Evolutionary conservation across 2,329 filamentous ascomycete species (phyloP).

Genomic region (Xylariaceae sp.): DNA sequence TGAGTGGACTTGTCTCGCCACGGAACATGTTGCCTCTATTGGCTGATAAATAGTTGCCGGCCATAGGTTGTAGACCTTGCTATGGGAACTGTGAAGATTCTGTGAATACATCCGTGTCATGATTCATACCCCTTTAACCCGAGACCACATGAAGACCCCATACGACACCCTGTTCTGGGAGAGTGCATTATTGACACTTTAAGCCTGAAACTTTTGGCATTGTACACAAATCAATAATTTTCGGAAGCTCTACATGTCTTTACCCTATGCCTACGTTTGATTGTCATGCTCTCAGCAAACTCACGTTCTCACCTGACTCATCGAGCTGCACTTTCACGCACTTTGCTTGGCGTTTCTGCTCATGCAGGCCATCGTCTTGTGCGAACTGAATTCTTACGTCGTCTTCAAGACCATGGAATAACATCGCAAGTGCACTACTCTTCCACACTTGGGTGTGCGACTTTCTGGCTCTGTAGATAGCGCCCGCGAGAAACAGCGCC

Average conservation of each 20-base stretch:
- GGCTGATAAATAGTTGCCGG: slow-evolving; percentile 1
- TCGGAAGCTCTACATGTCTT: no score
- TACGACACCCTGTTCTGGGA: no score
- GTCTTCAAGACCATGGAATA: slow-evolving; percentile 41
- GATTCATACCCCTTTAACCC: background rate
- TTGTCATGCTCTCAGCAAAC: slow-evolving; percentile 7
- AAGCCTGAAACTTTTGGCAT: no score
- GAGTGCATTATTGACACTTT: no score
- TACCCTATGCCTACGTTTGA: no score
- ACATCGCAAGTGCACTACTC: slow-evolving; percentile 39
- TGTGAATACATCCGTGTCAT: background rate
- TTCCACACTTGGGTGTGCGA: slow-evolving; percentile 38
- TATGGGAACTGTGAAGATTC: no score
- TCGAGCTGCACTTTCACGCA: slow-evolving; percentile 33
- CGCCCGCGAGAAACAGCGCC: slow-evolving; percentile 34
- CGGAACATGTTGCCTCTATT: slow-evolving; percentile 46
- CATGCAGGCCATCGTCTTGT: slow-evolving; percentile 19
- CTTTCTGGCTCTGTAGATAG: slow-evolving; percentile 30
- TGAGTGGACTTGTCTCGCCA: slow-evolving; percentile 49
- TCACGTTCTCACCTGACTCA: slow-evolving; percentile 20
- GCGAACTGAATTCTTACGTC: slow-evolving; percentile 29
- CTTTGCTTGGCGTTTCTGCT: slow-evolving; percentile 32
- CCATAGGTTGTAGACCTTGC: background rate
- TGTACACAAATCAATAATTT: no score
- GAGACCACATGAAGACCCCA: no score